Percentiles rank a stretch among this genome's conserved stretches.
These are phyloP conservation scores for Chionographis japonica DNA, from an alignment of 106 monocot species.

Conservation along the genomic window DNA sequence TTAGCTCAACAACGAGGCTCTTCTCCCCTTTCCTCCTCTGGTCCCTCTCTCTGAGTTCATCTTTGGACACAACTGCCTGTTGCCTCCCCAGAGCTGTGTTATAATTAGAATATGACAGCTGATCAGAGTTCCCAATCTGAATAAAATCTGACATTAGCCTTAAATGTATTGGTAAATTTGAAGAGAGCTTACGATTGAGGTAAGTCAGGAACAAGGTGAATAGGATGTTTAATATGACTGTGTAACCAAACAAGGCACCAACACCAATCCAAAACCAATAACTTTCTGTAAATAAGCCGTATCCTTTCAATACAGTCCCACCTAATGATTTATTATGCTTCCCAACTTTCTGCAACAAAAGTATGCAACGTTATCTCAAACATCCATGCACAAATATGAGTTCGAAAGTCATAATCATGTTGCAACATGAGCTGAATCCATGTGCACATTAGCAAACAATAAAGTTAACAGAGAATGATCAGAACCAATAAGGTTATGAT, in stretches of 20 bases:
- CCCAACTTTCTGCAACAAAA: conserved; percentile 43
- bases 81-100: conserved; percentile 67
- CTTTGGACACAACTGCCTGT: conserved; percentile 82
- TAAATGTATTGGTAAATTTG: conserved; percentile 2
- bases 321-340: conserved; percentile 42
- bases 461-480: neutral
- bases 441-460: too few relatives aligned
- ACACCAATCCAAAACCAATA: conserved; percentile 97
- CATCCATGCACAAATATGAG: neutral
- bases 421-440: too few relatives aligned
- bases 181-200: conserved; percentile 74
- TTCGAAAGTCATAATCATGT: neutral
- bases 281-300: conserved; percentile 59
- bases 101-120: conserved; percentile 3
- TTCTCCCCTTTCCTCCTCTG: conserved; percentile 42
- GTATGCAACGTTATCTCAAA: neutral
- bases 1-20: conserved; percentile 46
- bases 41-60: conserved; percentile 47
- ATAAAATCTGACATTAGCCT: neutral
- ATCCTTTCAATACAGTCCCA: conserved; percentile 52
- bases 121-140: neutral
- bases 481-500: neutral
- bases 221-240: conserved; percentile 74
- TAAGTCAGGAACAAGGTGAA: conserved; percentile 76
- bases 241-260: conserved; percentile 82